Evolutionary conservation across 1,284 basidiomycete genomes (phyloP).

Genomic region (Tilletia setariae): DNA sequence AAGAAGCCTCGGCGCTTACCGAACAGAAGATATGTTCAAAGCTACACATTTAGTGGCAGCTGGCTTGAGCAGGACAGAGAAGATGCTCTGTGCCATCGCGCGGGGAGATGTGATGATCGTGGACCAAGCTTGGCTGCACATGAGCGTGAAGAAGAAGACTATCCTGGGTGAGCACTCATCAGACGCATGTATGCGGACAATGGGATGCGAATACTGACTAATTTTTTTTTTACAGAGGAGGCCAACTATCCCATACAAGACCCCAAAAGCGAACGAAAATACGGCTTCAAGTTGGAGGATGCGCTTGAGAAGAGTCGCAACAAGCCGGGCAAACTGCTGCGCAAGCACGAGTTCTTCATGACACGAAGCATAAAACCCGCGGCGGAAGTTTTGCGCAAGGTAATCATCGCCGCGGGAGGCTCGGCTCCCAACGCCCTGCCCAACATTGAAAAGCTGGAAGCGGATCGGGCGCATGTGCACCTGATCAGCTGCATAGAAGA

Average conservation of each 20-base stretch:
- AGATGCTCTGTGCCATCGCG: slow-evolving; percentile 31
- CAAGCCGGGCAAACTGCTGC: slow-evolving; percentile 20
- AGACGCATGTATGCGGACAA: background rate
- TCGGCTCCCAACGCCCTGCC: background rate
- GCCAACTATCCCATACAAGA: slow-evolving; percentile 23
- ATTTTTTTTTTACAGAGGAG: background rate
- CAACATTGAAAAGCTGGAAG: slow-evolving; percentile 8
- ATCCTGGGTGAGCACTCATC: slow-evolving; percentile 2
- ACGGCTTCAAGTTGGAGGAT: slow-evolving; percentile 17
- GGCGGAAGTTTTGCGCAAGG: slow-evolving; percentile 19
- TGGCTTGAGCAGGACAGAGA: slow-evolving; percentile 26
- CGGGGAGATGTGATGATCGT: slow-evolving; percentile 25
- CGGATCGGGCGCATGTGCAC: slow-evolving; percentile 15
- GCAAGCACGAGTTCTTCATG: slow-evolving; percentile 22
- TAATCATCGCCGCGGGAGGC: slow-evolving; percentile 26
- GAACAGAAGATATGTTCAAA: slow-evolving; percentile 22
- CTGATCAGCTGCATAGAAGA: slow-evolving; percentile 22
- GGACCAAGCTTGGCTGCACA: slow-evolving; percentile 21
- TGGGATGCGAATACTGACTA: background rate
- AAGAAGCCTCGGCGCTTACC: slow-evolving; percentile 14
- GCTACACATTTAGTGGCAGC: slow-evolving; percentile 26
- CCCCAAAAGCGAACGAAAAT: slow-evolving; percentile 22
- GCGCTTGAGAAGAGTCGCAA: slow-evolving; percentile 18
- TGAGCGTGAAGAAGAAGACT: slow-evolving; percentile 17
- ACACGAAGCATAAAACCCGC: slow-evolving; percentile 21